Base-by-base conservation (phyloP, 306 rosid species). In the Prunus salicina region DNA sequence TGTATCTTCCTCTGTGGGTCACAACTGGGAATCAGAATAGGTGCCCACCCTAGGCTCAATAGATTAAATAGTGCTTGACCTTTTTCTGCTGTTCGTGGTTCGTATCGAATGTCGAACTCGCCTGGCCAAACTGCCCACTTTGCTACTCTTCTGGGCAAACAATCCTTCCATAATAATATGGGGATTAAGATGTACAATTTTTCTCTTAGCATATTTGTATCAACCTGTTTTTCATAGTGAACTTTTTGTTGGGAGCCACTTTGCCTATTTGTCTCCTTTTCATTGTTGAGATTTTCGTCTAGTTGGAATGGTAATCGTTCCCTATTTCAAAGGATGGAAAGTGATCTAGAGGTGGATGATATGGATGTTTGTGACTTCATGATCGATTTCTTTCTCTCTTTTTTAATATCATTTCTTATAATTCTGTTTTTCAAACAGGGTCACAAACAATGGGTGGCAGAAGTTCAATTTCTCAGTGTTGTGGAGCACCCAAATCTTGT, bases 401-500 rank as follows among this genome's bases (percentile, higher is more conserved):
- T 51, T 38, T 30, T 2, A 16, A 27, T 49, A 34, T 24, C 8
- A 13, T 71, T 50, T 61, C 61, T 80, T 25, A 12, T n/a, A 20
- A 50, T 69, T 16, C 50, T 57, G 34, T 72, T 43, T 43, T 32
- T 34, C n/a, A 47, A 55, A 30, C 65, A 89, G 98, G 98, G 98
- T 52, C 97, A 91, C 71, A 88, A 89, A 78, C 88, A 93, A 82
- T 93, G 98, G 97, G 78, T 88, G 62, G 88, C 96, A 50, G 98
- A 93, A 82, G 93, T 89, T 67, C 91, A 91, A 65, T 93, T 89
- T 89, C 92, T 91, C 24, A 90, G 98, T 16, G 88, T 93, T 64
- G 95, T 93, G 74, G 93, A 91, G 75, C 95, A 91, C 77, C 97
- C 92, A 22, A 89, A 91, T 85, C 96, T 93, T 12, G 97, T 93